Evolutionary conservation across 306 rosid species (phyloP).

Genomic region (Cucumis hystrix): DNA sequence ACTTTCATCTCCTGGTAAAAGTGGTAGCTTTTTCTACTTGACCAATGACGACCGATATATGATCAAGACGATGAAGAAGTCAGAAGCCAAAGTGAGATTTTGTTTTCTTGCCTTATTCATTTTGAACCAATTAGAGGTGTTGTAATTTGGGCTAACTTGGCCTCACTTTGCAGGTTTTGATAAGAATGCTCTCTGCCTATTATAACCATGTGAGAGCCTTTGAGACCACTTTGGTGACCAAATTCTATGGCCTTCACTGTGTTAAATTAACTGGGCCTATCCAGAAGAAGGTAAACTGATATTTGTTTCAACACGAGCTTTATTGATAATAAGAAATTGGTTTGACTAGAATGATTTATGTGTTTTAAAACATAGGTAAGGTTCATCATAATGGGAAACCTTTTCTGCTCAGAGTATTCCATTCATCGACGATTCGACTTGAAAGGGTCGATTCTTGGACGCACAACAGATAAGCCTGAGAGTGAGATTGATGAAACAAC

Average conservation of each 20-base stretch:
- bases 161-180: slow-evolving; percentile 39
- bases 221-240: slow-evolving; percentile 54
- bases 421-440: slow-evolving; percentile 78
- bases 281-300: slow-evolving; percentile 58
- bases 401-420: slow-evolving; percentile 45
- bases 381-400: slow-evolving; percentile 90
- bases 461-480: slow-evolving; percentile 58
- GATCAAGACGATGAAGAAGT: slow-evolving; percentile 86
- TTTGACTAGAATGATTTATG: not conserved
- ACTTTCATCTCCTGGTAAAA: slow-evolving; percentile 91
- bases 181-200: slow-evolving; percentile 79
- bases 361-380: slow-evolving; percentile 41
- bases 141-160: not conserved
- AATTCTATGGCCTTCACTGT: slow-evolving; percentile 88
- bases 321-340: not conserved
- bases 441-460: slow-evolving; percentile 92
- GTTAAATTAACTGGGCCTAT: slow-evolving; percentile 57
- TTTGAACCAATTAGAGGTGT: not conserved
- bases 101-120: not conserved
- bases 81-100: slow-evolving; percentile 76
- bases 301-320: not conserved
- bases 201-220: slow-evolving; percentile 65
- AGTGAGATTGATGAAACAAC: slow-evolving; percentile 75
- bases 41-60: slow-evolving; percentile 90
- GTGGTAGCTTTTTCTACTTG: slow-evolving; percentile 94